Base-by-base conservation (phyloP, 495 filamentous ascomycete species). In the Evernia prunastri region DNA sequence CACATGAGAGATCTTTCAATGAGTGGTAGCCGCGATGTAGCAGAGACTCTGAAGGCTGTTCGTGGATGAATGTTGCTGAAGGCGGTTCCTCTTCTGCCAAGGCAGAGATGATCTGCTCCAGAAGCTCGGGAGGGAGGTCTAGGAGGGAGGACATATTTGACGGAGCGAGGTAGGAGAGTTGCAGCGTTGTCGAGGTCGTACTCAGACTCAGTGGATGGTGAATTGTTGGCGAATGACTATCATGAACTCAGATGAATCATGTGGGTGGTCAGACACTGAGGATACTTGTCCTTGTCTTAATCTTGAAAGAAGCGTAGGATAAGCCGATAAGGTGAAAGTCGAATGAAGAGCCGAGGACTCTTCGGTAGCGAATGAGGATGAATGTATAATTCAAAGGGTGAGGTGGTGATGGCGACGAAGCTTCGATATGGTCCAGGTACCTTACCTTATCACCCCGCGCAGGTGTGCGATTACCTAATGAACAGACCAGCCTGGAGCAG, bases 71-170 rank as follows among this genome's bases (percentile, higher is more conserved):
- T n/a, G 3, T 59, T 2, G 20, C 39, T 18, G 62, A 64, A 7
- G 40, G 62, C 15, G 62, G 56, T 2, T 59, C 4, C 23, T 17
- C 25, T n/a, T 58, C 42, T 40, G 15, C n/a, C 40, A 64, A n/a
- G 35, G 33, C 45, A 5, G 23, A 59, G 58, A 68, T 56, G 35
- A 68, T 68, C 17, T 58, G 49, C 33, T 66, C 49, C 20, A 65
- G 7, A 9, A 68, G 40, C 56, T 68, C 66, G 0, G 40, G 18
- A 20, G 64, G 66, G 12, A 68, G 51, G 25, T 61, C 58, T 12
- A 61, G 35, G 29, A 66, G 35, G 25, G 49, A 60, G 29, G 45
- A 1, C 62, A 68, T 68, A 45, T 3, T 56, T 63, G 47, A 2
- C 1, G 35, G n/a, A 25, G 4, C 37, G 10, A 11, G 37, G 31